Evolutionary conservation across 139 green algal species (phyloP).

Genomic region (Eudorina sp.): DNA sequence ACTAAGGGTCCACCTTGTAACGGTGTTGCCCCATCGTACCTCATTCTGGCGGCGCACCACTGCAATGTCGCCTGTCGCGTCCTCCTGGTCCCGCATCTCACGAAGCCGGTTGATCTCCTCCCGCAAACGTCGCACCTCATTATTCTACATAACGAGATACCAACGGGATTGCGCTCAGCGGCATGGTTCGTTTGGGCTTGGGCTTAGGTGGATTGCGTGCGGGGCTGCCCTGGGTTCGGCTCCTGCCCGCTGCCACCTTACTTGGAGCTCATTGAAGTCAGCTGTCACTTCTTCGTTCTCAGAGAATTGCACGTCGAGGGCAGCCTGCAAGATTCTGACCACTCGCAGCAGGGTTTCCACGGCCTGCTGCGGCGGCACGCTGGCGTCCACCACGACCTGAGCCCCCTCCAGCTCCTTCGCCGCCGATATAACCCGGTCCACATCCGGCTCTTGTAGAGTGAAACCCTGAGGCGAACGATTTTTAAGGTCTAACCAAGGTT

Average conservation of each 20-base stretch:
- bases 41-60: constrained; percentile 49
- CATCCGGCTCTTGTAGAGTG: constrained; percentile 47
- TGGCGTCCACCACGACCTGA: constrained; percentile 48
- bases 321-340: constrained; percentile 55
- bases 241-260: neutral
- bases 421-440: constrained; percentile 49
- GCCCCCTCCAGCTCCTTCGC: constrained; percentile 50
- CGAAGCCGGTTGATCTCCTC: constrained; percentile 65
- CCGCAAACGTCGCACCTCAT: constrained; percentile 48
- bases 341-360: constrained; percentile 43
- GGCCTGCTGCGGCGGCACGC: constrained; percentile 24
- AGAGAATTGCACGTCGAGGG: constrained; percentile 58
- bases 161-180: no score
- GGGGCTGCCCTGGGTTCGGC: no score
- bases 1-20: no score
- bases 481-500: no score
- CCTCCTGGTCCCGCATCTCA: constrained; percentile 50
- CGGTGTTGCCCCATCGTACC: constrained; percentile 11
- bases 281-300: constrained; percentile 68
- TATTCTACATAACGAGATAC: constrained; percentile 41
- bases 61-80: constrained; percentile 20
- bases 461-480: constrained; percentile 54
- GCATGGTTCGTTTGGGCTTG: no score
- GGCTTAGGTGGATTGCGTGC: no score
- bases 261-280: constrained; percentile 71